Evolutionary conservation across 2,329 filamentous ascomycete genomes (phyloP).

Genomic region (Aureobasidium uvarum): DNA sequence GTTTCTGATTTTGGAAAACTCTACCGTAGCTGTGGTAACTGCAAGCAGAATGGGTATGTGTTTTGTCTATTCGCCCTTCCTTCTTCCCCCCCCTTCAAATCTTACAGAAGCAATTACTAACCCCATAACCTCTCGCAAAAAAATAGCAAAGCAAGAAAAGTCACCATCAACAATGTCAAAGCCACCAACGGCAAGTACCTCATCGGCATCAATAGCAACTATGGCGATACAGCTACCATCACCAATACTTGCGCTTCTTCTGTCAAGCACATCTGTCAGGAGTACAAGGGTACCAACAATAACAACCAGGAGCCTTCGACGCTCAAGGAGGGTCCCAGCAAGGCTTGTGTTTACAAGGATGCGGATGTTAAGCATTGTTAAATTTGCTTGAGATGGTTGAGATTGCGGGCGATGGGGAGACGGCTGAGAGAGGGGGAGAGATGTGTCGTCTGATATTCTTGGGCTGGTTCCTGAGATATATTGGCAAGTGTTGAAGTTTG

Average conservation of each 20-base stretch:
- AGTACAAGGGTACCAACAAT: constrained; percentile 40
- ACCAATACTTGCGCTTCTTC: constrained; percentile 43
- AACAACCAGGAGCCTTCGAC: constrained; percentile 39
- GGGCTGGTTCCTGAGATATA: constrained; percentile 1
- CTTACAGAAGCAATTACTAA: too few species aligned
- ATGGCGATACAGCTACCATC: constrained; percentile 49
- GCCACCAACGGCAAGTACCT: constrained; percentile 45
- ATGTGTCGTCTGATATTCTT: not conserved
- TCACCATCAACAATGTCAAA: constrained; percentile 47
- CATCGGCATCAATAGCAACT: constrained; percentile 53
- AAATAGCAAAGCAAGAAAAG: constrained; percentile 35
- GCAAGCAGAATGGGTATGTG: constrained; percentile 33
- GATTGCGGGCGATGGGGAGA: not conserved
- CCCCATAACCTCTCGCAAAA: too few species aligned
- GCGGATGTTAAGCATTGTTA: constrained; percentile 32
- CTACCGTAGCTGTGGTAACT: constrained; percentile 54
- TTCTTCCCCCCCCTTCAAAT: too few species aligned
- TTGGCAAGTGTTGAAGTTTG: not conserved
- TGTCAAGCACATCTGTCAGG: constrained; percentile 40
- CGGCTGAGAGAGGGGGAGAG: not conserved
- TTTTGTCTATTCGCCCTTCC: not conserved
- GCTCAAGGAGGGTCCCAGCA: constrained; percentile 36
- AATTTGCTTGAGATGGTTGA: not conserved
- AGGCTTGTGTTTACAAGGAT: constrained; percentile 37
- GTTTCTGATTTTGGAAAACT: constrained; percentile 51